Evolutionary conservation across 2,329 filamentous ascomycete species (phyloP).

Genomic region (Rutstroemia sp.): DNA sequence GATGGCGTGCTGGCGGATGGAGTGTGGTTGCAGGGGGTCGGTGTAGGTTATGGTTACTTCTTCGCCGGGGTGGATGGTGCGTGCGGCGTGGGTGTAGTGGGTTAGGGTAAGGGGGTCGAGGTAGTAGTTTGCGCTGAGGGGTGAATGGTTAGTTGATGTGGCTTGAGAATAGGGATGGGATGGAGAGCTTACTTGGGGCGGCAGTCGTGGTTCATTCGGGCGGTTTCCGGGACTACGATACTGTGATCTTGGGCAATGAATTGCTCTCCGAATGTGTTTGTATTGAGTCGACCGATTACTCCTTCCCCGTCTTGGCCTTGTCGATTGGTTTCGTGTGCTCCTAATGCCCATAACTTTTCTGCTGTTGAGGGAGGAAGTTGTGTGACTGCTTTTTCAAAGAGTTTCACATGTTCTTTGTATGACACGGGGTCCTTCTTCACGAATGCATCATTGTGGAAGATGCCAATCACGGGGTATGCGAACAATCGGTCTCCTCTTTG

Average conservation of each 20-base stretch:
- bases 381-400: constrained; percentile 11
- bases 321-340: constrained; percentile 4
- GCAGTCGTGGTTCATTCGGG: constrained; percentile 35
- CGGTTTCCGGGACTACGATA: constrained; percentile 12
- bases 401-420: not conserved
- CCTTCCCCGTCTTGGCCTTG: not conserved
- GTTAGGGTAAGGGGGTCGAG: constrained; percentile 29
- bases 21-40: constrained; percentile 27
- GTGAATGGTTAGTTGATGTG: not conserved
- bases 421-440: not conserved
- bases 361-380: constrained; percentile 12
- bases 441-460: constrained; percentile 16
- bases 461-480: constrained; percentile 14
- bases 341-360: constrained; percentile 9
- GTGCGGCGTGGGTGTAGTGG: constrained; percentile 31
- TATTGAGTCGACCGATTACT: constrained; percentile 17
- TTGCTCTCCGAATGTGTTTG: constrained; percentile 17
- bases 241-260: constrained; percentile 12
- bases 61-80: constrained; percentile 32
- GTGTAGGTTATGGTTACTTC: constrained; percentile 32
- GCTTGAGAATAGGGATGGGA: not conserved
- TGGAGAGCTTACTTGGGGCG: constrained; percentile 29
- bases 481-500: constrained; percentile 13
- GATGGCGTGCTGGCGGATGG: constrained; percentile 25
- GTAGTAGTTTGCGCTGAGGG: constrained; percentile 24